Evolutionary conservation across 805 yeast species (phyloP), one percentile per base, ranked within the genome.

Genomic region (Metschnikowia baotianmanensis): DNA sequence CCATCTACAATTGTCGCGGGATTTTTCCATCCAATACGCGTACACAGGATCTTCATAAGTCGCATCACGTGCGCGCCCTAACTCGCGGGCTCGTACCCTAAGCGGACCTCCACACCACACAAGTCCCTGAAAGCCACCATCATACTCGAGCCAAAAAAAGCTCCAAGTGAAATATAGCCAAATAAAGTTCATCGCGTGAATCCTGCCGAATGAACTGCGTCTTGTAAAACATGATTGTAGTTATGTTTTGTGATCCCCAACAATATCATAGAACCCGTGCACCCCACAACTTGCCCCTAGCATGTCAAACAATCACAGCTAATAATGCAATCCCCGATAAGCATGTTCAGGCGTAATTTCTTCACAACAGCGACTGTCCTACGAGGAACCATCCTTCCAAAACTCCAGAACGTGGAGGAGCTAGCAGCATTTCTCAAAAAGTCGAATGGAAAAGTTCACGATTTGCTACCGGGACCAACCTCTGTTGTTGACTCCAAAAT

Each of bases 401-500:
- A 27, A 23, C 31, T 50, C 12, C 28, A 36, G 13, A 34, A 42
- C 9, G 33, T 30, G 3, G 26, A 39, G 24, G 47, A 42, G 29
- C 24, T 50, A 6, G 41, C 24, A 13, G 15, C 23, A 17, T 50
- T 34, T 16, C 42, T 50, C 25, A 25, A 38, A 9, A 36, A 29
- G 10, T 34, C 52, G 9, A 35, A 38, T 2, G 50, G 54, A 31
- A 39, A 40, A 13, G 51, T 48, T 16, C 49, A 31, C 9, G 51
- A 48, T 30, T 29, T 50, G 33, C 31, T 50, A 17, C 54, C 54
- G 9, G 39, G 37, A 7, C 38, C 46, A 8, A 36, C 46, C 11
- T 38, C 45, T 16, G 48, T 59, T 15, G 50, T 48, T 23, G 52
- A 49, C 34, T 37, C 48, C 13, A 37, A 38, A 15, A 41, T 52